Base-by-base conservation (phyloP, 2,329 filamentous ascomycete genomes). In the Penicillium sp. region DNA sequence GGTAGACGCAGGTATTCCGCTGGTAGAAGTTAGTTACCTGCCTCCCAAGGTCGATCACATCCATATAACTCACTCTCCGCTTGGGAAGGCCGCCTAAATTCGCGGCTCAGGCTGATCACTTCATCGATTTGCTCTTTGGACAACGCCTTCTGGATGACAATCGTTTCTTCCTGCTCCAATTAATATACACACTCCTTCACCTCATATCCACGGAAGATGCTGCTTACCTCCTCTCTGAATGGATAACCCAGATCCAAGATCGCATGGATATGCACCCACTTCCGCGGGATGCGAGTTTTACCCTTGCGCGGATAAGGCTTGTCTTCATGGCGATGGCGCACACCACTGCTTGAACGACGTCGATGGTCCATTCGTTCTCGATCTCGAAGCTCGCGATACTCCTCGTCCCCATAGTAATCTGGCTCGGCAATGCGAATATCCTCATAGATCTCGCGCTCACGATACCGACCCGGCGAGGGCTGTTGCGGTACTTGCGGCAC, bases 61-160 rank as follows among this genome's bases (percentile, higher is more conserved):
- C 29, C 42, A 4, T 1, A 17, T 42, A 37, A 50, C 55, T 42
- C 45, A 64, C 61, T 55, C 50, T 64, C 59, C 14, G 40, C 28
- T 6, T 43, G 41, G 10, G 52, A 44, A 30, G 54, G 51, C 27
- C 55, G 56, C 41, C 53, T 58, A 38, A 65, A 58, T 20, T 83
- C 79, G 55, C 88, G 84, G 62, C 86, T 93, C 33, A 88, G 71
- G 54, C 79, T 82, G 53, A 95, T 84, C 30, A 95, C 74, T 55
- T 93, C 84, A 52, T 95, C 88, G 47, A 95, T 95, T 53, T 95
- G 87, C 12, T 90, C 80, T 53, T 93, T 89, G 11, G 86, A 85
- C 4, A 96, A 74, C 7, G 90, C 89, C 57, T 85, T 83, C 51
- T 84, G 79, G 22, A 96, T 80, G 35, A 95, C 77, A 52, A 92